Evolutionary conservation across 257 asterid genomes (phyloP).

Genomic region (Nicotiana obtusifolia): DNA sequence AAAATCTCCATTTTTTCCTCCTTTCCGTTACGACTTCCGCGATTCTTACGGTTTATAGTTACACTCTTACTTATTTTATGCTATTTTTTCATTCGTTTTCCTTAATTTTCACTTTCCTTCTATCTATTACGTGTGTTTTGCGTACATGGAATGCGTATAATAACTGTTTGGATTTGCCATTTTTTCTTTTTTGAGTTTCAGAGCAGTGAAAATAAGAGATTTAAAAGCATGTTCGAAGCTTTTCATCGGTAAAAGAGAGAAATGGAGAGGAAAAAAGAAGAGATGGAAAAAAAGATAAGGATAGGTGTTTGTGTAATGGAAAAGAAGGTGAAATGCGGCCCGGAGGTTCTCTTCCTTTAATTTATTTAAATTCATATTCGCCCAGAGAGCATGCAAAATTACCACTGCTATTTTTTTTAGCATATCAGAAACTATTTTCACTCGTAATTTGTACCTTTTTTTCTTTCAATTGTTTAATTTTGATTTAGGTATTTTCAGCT

Average conservation of each 20-base stretch:
- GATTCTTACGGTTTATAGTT: constrained; percentile 2
- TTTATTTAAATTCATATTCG: background rate
- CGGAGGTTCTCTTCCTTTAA: constrained; percentile 64
- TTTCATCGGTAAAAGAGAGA: too few species aligned
- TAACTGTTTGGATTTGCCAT: background rate
- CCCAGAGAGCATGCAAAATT: constrained; percentile 25
- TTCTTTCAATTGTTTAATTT: background rate
- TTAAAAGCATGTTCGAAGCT: background rate
- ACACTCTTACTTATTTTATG: background rate
- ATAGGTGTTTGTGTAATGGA: constrained; percentile 97
- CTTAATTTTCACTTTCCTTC: background rate
- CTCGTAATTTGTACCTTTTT: background rate
- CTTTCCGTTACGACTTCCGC: background rate
- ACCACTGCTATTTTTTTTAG: constrained; percentile 6
- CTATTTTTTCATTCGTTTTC: background rate
- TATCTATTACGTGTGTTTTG: background rate
- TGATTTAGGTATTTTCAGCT: constrained; percentile 53
- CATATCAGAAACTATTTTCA: background rate
- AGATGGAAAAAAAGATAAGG: constrained; percentile 52
- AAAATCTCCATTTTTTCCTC: background rate
- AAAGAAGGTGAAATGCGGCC: constrained; percentile 99
- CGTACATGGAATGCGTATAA: background rate
- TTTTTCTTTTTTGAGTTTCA: background rate
- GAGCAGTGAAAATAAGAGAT: background rate
- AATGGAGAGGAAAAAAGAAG: background rate